phyloP scores from a whole-genome alignment of 169 alveolate species.

The Perkinsus chesapeaki region DNA sequence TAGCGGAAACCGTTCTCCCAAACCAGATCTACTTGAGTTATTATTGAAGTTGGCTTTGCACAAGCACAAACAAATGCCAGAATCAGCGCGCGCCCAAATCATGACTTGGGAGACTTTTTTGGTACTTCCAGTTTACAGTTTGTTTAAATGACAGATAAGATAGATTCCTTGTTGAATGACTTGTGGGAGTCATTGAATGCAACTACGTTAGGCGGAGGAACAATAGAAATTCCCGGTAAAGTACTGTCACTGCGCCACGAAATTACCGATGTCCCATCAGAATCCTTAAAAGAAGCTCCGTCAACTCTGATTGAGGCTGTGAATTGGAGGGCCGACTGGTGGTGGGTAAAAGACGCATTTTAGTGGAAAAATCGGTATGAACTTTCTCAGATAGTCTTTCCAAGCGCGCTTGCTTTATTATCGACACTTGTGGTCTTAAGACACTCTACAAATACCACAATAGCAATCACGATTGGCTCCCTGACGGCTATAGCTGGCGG shows the following conservation, averaged over 20 bases:
- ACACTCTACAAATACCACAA: neutral
- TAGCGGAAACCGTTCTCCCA: too few species aligned
- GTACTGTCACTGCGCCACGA: neutral
- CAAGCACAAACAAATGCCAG: too few species aligned
- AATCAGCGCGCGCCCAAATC: too few species aligned
- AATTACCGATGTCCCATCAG: neutral
- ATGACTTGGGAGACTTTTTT: too few species aligned
- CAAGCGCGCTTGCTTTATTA: neutral
- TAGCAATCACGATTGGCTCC: neutral
- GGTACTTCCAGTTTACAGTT: too few species aligned
- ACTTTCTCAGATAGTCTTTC: neutral
- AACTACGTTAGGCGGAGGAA: neutral
- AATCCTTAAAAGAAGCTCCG: neutral
- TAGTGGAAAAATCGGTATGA: neutral
- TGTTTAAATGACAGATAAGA: neutral
- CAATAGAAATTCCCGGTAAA: neutral
- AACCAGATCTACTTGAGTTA: too few species aligned
- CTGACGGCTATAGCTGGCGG: neutral
- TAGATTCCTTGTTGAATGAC: neutral
- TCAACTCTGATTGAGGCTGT: neutral
- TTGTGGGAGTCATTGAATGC: neutral
- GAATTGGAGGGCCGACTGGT: neutral
- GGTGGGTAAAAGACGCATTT: neutral
- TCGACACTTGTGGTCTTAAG: neutral
- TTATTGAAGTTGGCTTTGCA: too few species aligned